Conservation (phyloP, 2,329 filamentous ascomycete genomes). For the Scytalidium lignicola region DNA sequence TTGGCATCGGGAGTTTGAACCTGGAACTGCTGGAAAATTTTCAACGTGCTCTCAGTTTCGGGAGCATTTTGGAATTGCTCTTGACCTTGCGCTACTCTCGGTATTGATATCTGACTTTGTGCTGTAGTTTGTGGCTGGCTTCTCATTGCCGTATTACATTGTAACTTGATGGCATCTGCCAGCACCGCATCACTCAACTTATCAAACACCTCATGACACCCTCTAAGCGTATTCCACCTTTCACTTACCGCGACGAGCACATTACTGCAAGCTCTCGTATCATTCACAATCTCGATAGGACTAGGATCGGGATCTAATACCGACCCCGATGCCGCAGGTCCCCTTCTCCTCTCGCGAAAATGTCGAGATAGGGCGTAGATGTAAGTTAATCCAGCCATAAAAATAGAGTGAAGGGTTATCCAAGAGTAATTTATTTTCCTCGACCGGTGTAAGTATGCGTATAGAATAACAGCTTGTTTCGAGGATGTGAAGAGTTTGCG, state of each 20-base stretch:
- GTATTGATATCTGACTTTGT: neutral
- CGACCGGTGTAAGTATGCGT: constrained; percentile 38
- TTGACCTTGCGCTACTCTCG: neutral
- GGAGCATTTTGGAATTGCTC: neutral
- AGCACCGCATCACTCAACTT: constrained; percentile 37
- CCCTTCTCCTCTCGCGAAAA: constrained; percentile 27
- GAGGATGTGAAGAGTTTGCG: constrained; percentile 36
- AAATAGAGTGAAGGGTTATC: constrained; percentile 44
- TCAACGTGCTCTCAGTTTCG: constrained; percentile 1
- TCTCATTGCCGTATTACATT: constrained; percentile 7
- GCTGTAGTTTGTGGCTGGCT: constrained; percentile 3
- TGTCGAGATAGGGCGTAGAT: constrained; percentile 38
- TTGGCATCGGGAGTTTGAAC: neutral
- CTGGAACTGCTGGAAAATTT: neutral
- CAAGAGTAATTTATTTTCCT: constrained; percentile 43
- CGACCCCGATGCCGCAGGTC: constrained; percentile 6
- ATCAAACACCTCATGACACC: constrained; percentile 39
- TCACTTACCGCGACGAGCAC: constrained; percentile 40
- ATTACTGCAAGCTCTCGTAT: constrained; percentile 38
- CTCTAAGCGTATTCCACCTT: constrained; percentile 34
- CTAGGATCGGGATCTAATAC: constrained; percentile 29
- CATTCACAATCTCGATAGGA: constrained; percentile 38
- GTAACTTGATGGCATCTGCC: constrained; percentile 31
- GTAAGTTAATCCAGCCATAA: constrained; percentile 40
- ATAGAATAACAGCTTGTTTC: constrained; percentile 35